Evolutionary conservation across 2,329 filamentous ascomycete genomes (phyloP).

Genomic region (Aspergillus ruber): DNA sequence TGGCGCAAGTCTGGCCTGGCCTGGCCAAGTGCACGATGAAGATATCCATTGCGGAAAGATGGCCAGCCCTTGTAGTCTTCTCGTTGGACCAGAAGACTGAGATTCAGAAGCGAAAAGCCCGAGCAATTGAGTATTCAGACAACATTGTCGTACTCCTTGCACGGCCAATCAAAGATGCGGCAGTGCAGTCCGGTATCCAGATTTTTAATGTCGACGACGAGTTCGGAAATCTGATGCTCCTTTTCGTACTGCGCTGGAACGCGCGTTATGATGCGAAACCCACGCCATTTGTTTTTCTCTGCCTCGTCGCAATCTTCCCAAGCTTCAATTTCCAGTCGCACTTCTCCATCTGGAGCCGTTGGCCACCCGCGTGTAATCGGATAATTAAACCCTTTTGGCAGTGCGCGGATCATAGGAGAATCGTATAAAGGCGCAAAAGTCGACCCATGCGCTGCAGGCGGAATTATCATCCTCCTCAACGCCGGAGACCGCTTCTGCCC

Average conservation of each 20-base stretch:
- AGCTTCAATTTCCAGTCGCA: not conserved
- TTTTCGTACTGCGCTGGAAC: slow-evolving; percentile 15
- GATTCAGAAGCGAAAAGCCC: not conserved
- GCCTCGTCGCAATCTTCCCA: slow-evolving; percentile 1
- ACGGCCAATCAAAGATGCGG: slow-evolving; percentile 22
- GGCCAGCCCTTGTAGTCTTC: not conserved
- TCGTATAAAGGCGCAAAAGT: slow-evolving; percentile 33
- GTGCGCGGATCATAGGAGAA: slow-evolving; percentile 39
- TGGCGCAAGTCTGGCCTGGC: not conserved
- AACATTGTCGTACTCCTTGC: slow-evolving; percentile 17
- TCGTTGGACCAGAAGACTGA: slow-evolving; percentile 2
- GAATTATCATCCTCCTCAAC: slow-evolving; percentile 34
- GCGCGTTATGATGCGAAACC: slow-evolving; percentile 23
- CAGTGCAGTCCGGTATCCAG: slow-evolving; percentile 27
- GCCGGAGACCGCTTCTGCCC: slow-evolving; percentile 30
- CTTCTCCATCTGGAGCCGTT: not conserved
- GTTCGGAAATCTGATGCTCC: slow-evolving; percentile 24
- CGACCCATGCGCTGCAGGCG: slow-evolving; percentile 35
- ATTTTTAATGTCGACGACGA: slow-evolving; percentile 27
- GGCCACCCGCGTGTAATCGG: slow-evolving; percentile 31
- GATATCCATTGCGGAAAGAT: not conserved
- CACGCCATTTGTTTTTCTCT: slow-evolving; percentile 22
- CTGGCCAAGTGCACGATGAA: not conserved
- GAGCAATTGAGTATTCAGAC: no score
- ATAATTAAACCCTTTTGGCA: slow-evolving; percentile 37